Evolutionary conservation across 1,139 yeast species (phyloP).

Genomic region (Magnusiomyces clavatus): DNA sequence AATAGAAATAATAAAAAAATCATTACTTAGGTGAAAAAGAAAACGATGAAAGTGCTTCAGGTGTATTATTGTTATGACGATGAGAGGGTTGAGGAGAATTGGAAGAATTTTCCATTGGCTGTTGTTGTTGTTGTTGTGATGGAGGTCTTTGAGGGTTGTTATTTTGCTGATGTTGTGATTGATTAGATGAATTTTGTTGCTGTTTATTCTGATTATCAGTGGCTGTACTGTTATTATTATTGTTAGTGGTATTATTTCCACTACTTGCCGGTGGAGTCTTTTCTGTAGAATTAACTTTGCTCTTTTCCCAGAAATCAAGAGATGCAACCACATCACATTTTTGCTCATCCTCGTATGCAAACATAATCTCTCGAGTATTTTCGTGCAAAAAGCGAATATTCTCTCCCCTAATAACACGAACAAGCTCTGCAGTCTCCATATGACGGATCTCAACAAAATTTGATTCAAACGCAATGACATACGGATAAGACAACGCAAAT

Average conservation of each 20-base stretch:
- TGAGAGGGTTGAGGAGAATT: no score
- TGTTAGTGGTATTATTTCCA: not conserved
- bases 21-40: no score
- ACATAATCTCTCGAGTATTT: conserved; percentile 87
- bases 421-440: conserved; percentile 76
- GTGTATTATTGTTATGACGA: no score
- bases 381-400: conserved; percentile 83
- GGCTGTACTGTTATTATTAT: no score
- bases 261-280: conserved; percentile 1
- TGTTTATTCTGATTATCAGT: no score
- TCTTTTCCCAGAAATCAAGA: conserved; percentile 70
- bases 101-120: no score
- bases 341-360: conserved; percentile 82
- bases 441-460: conserved; percentile 89
- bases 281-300: conserved; percentile 4
- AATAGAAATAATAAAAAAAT: no score
- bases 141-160: no score
- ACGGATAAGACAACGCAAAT: conserved; percentile 91
- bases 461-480: conserved; percentile 80
- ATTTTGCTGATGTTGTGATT: no score
- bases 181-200: no score
- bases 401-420: conserved; percentile 90
- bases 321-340: conserved; percentile 91
- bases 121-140: no score
- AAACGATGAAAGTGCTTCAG: no score